Evolutionary conservation across 345 rosid species (phyloP).

Genomic region (Melastoma malabathricum): DNA sequence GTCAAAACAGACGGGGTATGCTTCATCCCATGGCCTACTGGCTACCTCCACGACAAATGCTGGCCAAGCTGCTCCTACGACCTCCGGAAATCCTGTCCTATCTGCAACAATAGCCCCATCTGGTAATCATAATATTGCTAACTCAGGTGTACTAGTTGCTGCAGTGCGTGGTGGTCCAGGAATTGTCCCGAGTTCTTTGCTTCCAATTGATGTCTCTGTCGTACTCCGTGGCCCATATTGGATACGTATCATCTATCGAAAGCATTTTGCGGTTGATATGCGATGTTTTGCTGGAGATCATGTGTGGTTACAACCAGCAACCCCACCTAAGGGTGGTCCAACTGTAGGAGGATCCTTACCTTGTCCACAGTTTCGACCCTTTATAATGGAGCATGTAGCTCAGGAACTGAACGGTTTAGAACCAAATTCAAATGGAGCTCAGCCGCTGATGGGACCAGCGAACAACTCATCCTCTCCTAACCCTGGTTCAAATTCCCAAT

Average conservation of each 20-base stretch:
- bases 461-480: slow-evolving; percentile 24
- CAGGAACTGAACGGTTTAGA: slow-evolving; percentile 92
- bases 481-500: slow-evolving; percentile 34
- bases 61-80: slow-evolving; percentile 34
- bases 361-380: slow-evolving; percentile 98
- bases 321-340: slow-evolving; percentile 90
- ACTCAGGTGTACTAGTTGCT: slow-evolving; percentile 70
- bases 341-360: slow-evolving; percentile 93
- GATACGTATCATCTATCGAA: slow-evolving; percentile 92
- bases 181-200: slow-evolving; percentile 90
- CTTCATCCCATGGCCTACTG: slow-evolving; percentile 44
- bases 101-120: slow-evolving; percentile 40
- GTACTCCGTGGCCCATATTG: slow-evolving; percentile 97
- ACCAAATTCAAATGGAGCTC: slow-evolving; percentile 55
- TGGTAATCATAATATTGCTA: slow-evolving; percentile 49
- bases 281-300: slow-evolving; percentile 99
- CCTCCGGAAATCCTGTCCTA: slow-evolving; percentile 31
- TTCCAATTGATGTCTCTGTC: slow-evolving; percentile 98
- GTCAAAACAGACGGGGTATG: slow-evolving; percentile 52
- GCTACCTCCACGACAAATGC: slow-evolving; percentile 29
- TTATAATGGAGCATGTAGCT: slow-evolving; percentile 99
- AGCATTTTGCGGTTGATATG: slow-evolving; percentile 95
- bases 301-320: slow-evolving; percentile 99
- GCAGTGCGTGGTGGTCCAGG: slow-evolving; percentile 92
- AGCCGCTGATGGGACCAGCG: slow-evolving; percentile 44